Base-by-base conservation (phyloP, 352 stramenopile species). In the Phytophthora ohioensis region DNA sequence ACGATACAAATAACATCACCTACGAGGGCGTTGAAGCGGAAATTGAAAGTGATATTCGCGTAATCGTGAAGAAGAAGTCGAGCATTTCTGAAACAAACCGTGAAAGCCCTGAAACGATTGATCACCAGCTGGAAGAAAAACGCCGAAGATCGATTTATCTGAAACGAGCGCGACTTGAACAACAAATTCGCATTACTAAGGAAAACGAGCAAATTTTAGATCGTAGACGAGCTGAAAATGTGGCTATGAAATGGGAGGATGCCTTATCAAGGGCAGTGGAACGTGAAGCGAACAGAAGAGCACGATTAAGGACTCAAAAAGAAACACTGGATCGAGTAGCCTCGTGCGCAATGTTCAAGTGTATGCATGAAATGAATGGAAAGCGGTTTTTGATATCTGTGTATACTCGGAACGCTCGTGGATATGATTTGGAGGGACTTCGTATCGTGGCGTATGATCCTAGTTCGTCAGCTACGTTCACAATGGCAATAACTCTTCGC, bases 361-460 rank as follows among this genome's bases (percentile, higher is more conserved):
- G 78, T 21, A 65, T 73, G 12, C 70, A 86, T 17, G 63, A 79
- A 52, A 80, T 90, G 53, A 77, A 69, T 7, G 70, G 72, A 0
- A 91, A 80, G 52, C 80, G 67, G 7, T 85, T 81, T 65, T 69
- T 82, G 3, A 43, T 91, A 12, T 71, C 74, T 1, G 47, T 88
- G 3, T 88, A 82, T 47, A 58, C 73, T 3, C 73, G 79, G 6
- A 73, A 74, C 8, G 80, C 80, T 8, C 73, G 57, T 17, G 80
- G 84, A 3, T 91, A 91, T 52, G 39, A 77, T 15, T 62, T 76
- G 3, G 80, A 87, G n/a, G 75, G 81, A 2, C 57, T 91, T 57
- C 81, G 76, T 3, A 66, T 90, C 52, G 65, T 85, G 6, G 84
- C 84, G 0, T 90, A 90, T 57, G 78, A 91, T 46, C 80, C 81